Conservation (phyloP, 129 eudicot genomes). For the Rutidosis leptorrhynchoides region DNA sequence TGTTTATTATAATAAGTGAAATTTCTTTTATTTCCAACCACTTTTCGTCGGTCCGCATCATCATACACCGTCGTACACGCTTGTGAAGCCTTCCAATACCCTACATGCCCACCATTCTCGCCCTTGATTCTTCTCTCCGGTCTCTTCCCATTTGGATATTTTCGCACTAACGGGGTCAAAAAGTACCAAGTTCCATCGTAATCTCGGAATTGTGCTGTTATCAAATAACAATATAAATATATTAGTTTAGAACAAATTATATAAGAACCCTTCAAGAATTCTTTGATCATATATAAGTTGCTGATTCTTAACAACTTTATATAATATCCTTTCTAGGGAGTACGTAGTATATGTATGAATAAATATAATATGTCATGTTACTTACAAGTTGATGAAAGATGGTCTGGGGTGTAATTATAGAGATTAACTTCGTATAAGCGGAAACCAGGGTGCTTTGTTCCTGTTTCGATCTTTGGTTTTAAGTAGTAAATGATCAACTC, state of each 20-base stretch:
- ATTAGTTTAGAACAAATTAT: background rate
- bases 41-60: background rate
- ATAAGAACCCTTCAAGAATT: too few relatives aligned
- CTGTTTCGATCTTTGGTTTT: background rate
- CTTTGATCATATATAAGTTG: background rate
- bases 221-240: background rate
- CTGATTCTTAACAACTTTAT: too few relatives aligned
- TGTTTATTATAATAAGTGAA: background rate
- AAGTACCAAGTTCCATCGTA: background rate
- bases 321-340: too few relatives aligned
- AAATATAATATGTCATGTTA: background rate
- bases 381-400: slow-evolving; percentile 1
- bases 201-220: background rate
- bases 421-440: slow-evolving; percentile 20
- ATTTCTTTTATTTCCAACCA: background rate
- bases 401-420: slow-evolving; percentile 9
- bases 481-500: slow-evolving; percentile 23
- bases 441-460: slow-evolving; percentile 3
- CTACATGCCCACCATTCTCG: background rate
- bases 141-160: background rate
- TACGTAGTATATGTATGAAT: too few relatives aligned
- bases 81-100: background rate
- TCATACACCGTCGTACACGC: background rate
- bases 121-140: background rate
- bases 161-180: background rate